Conservation (phyloP, 768 basidiomycete species). For the Strobilomyces echinocephalus region DNA sequence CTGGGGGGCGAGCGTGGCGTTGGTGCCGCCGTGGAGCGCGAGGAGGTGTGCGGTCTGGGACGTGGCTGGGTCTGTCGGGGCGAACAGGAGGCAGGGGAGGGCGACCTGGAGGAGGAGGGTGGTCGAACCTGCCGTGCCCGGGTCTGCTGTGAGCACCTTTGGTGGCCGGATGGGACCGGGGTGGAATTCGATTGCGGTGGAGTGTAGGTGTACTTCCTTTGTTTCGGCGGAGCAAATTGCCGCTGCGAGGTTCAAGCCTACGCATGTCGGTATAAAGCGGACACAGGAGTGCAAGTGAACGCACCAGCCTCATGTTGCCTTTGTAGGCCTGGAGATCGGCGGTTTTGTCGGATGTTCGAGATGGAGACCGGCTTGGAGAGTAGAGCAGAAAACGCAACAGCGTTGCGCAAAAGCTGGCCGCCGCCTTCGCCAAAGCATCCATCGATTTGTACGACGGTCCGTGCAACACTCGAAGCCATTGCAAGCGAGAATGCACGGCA, state of each 20-base stretch:
- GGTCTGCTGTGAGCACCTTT: slow-evolving; percentile 42
- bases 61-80: slow-evolving; percentile 16
- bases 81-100: slow-evolving; percentile 64
- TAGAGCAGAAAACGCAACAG: slow-evolving; percentile 61
- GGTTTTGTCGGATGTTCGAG: slow-evolving; percentile 53
- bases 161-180: slow-evolving; percentile 42
- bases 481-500: background rate
- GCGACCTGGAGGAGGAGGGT: slow-evolving; percentile 69
- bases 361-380: slow-evolving; percentile 57
- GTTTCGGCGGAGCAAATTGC: slow-evolving; percentile 54
- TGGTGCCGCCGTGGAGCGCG: slow-evolving; percentile 65
- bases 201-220: slow-evolving; percentile 50
- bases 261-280: too few relatives aligned
- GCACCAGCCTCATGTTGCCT: slow-evolving; percentile 69
- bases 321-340: slow-evolving; percentile 61
- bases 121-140: slow-evolving; percentile 65
- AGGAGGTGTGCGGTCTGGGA: slow-evolving; percentile 26
- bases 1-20: slow-evolving; percentile 66
- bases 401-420: slow-evolving; percentile 70
- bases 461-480: slow-evolving; percentile 13
- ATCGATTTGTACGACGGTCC: slow-evolving; percentile 31
- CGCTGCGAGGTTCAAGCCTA: slow-evolving; percentile 64
- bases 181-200: slow-evolving; percentile 48
- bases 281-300: background rate
- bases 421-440: slow-evolving; percentile 51